phyloP scores from a whole-genome alignment of 2,329 filamentous ascomycete genomes.

The Trichoderma semiorbis region DNA sequence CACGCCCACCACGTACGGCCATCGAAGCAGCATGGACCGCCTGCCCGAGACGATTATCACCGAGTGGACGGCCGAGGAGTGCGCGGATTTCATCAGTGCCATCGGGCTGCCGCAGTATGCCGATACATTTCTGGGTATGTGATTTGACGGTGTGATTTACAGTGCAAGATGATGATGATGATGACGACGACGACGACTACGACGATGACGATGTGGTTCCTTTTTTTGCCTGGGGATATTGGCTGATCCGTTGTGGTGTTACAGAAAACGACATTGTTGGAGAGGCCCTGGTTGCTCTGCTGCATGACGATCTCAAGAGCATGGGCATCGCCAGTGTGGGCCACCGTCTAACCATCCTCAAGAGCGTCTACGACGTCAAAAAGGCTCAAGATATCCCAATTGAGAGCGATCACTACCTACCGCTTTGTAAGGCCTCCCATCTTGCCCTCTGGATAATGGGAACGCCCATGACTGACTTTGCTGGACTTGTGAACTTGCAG shows the following conservation, averaged over 20 bases:
- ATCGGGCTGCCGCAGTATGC: conserved; percentile 81
- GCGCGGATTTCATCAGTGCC: conserved; percentile 79
- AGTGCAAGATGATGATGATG: background rate
- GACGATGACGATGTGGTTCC: conserved; percentile 30
- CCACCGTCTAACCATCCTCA: conserved; percentile 90
- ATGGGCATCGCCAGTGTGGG: conserved; percentile 92
- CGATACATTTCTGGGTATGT: conserved; percentile 76
- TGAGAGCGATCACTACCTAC: conserved; percentile 90
- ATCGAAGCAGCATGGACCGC: conserved; percentile 60
- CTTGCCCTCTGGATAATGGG: background rate
- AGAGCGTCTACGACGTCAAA: conserved; percentile 95
- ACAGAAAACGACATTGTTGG: conserved; percentile 92
- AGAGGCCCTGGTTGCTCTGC: conserved; percentile 81
- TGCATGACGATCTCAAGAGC: conserved; percentile 90
- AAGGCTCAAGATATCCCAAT: conserved; percentile 87
- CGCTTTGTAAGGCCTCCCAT: conserved; percentile 62
- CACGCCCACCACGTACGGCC: conserved; percentile 74
- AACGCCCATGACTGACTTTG: conserved; percentile 16
- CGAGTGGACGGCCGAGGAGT: conserved; percentile 82
- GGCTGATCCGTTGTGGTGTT: conserved; percentile 21
- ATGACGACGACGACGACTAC: conserved; percentile 15
- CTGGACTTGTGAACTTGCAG: conserved; percentile 43
- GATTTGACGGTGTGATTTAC: conserved; percentile 45
- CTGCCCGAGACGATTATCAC: conserved; percentile 73
- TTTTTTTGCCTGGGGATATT: background rate